phyloP scores from a whole-genome alignment of 257 asterid species.

The Catharanthus roseus region DNA sequence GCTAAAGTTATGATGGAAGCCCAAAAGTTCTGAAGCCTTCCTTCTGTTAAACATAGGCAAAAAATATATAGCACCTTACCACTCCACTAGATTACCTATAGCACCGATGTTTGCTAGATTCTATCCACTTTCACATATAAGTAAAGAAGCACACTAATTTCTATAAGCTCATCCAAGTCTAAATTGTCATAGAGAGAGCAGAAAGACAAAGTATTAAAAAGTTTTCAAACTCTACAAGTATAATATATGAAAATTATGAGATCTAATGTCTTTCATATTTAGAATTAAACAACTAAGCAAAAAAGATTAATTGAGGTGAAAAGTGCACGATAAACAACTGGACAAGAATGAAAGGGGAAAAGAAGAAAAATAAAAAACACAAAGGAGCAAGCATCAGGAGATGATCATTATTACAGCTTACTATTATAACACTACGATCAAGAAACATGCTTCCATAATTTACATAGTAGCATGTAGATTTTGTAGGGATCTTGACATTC shows the following conservation, averaged over 20 bases:
- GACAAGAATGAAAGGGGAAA: background rate
- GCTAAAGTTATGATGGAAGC: background rate
- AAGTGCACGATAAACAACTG: too few relatives aligned
- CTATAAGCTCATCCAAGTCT: background rate
- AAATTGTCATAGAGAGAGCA: background rate
- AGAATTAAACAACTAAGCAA: background rate
- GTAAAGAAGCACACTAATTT: background rate
- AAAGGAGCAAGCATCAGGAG: slow-evolving; percentile 1
- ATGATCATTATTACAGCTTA: background rate
- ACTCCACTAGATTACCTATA: background rate
- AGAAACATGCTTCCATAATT: background rate
- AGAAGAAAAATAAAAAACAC: background rate
- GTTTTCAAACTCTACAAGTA: background rate
- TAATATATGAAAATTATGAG: background rate
- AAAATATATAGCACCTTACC: background rate
- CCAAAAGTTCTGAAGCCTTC: background rate
- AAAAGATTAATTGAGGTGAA: background rate
- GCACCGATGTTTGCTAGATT: background rate
- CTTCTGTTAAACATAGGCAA: background rate
- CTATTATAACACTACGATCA: background rate
- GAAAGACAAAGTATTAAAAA: background rate
- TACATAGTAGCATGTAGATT: background rate
- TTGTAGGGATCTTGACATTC: slow-evolving; percentile 7
- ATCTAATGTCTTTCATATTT: background rate
- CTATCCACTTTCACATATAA: background rate